phyloP scores from a whole-genome alignment of 108 stramenopile species.

The Cyclostephanos invisitatus region DNA sequence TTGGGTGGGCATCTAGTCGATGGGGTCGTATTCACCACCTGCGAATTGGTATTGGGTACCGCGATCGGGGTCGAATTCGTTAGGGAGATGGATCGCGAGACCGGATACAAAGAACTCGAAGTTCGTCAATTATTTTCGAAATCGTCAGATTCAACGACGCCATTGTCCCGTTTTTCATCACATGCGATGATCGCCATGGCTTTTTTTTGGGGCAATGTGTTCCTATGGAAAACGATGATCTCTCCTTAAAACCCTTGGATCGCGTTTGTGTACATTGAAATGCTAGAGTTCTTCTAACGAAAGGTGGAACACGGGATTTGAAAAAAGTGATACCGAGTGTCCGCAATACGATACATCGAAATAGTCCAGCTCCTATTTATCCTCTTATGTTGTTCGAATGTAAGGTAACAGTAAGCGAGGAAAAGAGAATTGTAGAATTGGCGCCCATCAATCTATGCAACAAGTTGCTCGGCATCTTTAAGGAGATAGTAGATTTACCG shows the following conservation, averaged over 20 bases:
- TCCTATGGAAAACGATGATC: not conserved
- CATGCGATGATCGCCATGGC: constrained; percentile 6
- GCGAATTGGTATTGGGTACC: constrained; percentile 76
- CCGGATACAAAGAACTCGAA: constrained; percentile 72
- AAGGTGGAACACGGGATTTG: not conserved
- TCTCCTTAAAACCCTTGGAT: not conserved
- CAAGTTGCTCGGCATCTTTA: constrained; percentile 1
- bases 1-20: constrained; percentile 80
- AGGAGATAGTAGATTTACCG: not conserved
- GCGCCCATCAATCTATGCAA: not conserved
- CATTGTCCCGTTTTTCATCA: not conserved
- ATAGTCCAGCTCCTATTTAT: not conserved
- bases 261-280: not conserved
- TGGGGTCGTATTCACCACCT: constrained; percentile 73
- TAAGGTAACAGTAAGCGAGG: not conserved
- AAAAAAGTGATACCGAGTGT: no score
- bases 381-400: not conserved
- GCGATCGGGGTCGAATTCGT: constrained; percentile 56
- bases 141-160: not conserved
- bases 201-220: not conserved
- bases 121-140: constrained; percentile 1
- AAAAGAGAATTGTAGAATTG: not conserved
- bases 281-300: not conserved
- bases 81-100: constrained; percentile 56
- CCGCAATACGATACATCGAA: not conserved